Percentiles rank a stretch among this genome's conserved stretches.
phyloP scores from a whole-genome alignment of 768 basidiomycete species.

The Hericium coralloides region DNA sequence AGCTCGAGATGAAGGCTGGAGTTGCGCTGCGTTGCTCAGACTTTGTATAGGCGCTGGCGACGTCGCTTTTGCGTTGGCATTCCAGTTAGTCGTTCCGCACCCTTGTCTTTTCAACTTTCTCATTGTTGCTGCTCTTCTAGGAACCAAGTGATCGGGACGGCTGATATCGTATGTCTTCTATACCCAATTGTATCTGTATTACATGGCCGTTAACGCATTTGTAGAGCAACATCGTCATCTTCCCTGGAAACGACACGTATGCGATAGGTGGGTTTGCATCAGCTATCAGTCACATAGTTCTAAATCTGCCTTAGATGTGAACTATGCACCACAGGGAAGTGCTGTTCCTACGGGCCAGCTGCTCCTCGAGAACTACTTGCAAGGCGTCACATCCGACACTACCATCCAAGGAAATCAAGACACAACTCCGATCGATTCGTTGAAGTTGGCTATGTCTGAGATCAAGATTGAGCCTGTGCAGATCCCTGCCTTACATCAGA shows the following conservation, averaged over 20 bases:
- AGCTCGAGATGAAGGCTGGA: too few relatives aligned
- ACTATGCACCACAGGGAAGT: conserved; percentile 48
- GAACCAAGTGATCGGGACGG: conserved; percentile 49
- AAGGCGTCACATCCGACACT: conserved; percentile 47
- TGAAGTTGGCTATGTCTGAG: conserved; percentile 51
- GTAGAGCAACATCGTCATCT: conserved; percentile 45
- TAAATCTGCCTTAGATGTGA: conserved; percentile 35
- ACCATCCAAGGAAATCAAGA: conserved; percentile 44
- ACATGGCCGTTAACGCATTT: background rate
- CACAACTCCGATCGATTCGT: conserved; percentile 52
- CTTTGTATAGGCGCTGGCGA: background rate
- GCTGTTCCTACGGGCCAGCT: conserved; percentile 43
- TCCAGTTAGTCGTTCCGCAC: background rate
- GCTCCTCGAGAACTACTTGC: conserved; percentile 61
- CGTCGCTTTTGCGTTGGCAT: background rate
- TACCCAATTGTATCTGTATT: background rate
- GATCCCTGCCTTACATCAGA: conserved; percentile 57
- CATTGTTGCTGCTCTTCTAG: background rate
- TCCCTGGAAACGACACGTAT: conserved; percentile 49
- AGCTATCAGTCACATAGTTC: background rate
- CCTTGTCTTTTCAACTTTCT: too few relatives aligned
- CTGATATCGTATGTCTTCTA: conserved; percentile 37
- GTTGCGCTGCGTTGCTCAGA: too few relatives aligned
- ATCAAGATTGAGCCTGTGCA: conserved; percentile 51
- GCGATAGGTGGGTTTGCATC: conserved; percentile 34